phyloP scores from a whole-genome alignment of 139 green algal genomes.

The Chlamydomonas asymmetrica region DNA sequence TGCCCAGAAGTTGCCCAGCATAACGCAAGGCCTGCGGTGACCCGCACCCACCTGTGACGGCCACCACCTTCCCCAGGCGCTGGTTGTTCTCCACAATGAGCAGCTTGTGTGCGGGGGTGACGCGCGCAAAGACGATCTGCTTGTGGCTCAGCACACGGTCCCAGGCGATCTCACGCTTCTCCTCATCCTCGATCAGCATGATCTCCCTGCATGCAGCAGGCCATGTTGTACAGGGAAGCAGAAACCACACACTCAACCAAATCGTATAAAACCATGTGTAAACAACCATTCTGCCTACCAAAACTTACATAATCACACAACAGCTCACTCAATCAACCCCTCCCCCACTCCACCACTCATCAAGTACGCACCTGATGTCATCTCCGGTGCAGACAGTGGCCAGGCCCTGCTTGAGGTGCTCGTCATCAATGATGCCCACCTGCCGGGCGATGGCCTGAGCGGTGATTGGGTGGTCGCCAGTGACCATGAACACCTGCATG shows the following conservation, averaged over 20 bases:
- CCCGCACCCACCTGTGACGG: background rate
- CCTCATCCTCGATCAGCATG: slow-evolving; percentile 27
- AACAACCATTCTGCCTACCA: too few relatives aligned
- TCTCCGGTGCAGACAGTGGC: slow-evolving; percentile 71
- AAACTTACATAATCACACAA: too few relatives aligned
- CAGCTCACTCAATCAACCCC: too few relatives aligned
- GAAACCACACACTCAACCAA: background rate
- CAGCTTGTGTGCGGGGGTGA: slow-evolving; percentile 69
- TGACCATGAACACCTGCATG: slow-evolving; percentile 81
- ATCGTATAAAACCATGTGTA: too few relatives aligned
- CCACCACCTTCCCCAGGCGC: background rate
- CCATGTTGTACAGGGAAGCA: background rate
- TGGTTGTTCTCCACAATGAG: slow-evolving; percentile 37
- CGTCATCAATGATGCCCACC: slow-evolving; percentile 39
- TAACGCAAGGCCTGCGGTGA: too few relatives aligned
- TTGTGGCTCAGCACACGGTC: slow-evolving; percentile 45
- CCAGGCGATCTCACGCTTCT: slow-evolving; percentile 45
- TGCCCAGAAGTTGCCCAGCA: too few relatives aligned
- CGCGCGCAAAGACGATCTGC: slow-evolving; percentile 65
- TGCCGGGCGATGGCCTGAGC: slow-evolving; percentile 44
- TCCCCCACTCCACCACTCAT: slow-evolving; percentile 26
- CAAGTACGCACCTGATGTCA: slow-evolving; percentile 56
- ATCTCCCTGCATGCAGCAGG: background rate
- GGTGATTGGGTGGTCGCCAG: slow-evolving; percentile 48
- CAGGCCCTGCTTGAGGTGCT: slow-evolving; percentile 48